Evolutionary conservation across 2,329 filamentous ascomycete species (phyloP).

Genomic region (Dactylellina cionopaga): DNA sequence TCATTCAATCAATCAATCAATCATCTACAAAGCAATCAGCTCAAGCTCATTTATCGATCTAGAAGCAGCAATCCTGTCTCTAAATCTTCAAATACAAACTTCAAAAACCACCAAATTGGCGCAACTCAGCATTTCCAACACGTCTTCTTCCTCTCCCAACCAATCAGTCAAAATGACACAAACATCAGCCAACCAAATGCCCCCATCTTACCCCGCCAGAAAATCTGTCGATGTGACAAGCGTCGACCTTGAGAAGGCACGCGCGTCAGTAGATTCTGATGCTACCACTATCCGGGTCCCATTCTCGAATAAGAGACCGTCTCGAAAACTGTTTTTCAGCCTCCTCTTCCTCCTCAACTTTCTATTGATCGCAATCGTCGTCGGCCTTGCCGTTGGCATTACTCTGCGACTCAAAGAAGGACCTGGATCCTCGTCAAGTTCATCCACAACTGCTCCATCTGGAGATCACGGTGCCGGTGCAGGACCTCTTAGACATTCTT

Average conservation of each 20-base stretch:
- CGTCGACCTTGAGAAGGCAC: slow-evolving; percentile 37
- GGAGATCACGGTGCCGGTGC: slow-evolving; percentile 6
- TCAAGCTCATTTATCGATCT: slow-evolving; percentile 18
- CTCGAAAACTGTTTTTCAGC: slow-evolving; percentile 40
- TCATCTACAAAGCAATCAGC: neutral
- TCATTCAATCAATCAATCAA: neutral
- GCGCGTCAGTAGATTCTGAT: slow-evolving; percentile 21
- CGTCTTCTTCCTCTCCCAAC: neutral
- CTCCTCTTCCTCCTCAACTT: slow-evolving; percentile 25
- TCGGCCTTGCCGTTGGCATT: slow-evolving; percentile 35
- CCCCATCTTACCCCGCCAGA: slow-evolving; percentile 12
- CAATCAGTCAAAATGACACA: slow-evolving; percentile 33
- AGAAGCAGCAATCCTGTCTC: neutral
- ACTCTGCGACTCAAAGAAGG: neutral
- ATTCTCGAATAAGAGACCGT: slow-evolving; percentile 22
- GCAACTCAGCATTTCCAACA: slow-evolving; percentile 11
- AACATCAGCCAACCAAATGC: neutral
- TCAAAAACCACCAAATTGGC: no score
- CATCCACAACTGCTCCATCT: neutral
- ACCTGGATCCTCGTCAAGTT: neutral
- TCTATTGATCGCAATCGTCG: slow-evolving; percentile 14
- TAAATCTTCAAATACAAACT: neutral
- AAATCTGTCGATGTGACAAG: slow-evolving; percentile 20
- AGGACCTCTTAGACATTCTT: slow-evolving; percentile 21
- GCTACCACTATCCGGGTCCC: slow-evolving; percentile 35